Conservation (phyloP, 345 rosid genomes). For the Citrus mangshanensis region DNA sequence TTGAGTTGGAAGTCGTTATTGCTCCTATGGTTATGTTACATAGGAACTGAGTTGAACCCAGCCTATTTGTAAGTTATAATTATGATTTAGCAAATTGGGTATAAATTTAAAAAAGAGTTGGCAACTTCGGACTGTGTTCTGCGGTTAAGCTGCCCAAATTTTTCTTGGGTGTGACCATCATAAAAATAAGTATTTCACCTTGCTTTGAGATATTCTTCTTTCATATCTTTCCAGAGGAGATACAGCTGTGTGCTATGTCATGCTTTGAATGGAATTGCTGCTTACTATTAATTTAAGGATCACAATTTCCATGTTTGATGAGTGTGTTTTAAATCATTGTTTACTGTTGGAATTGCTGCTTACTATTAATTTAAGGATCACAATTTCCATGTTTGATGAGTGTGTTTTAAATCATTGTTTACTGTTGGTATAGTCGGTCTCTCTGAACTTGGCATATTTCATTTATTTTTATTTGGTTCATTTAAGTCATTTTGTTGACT, state of each 20-base stretch:
- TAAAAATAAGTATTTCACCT: no score
- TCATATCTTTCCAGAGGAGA: neutral
- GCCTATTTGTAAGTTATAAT: neutral
- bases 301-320: neutral
- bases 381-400: neutral
- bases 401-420: neutral
- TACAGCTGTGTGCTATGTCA: neutral
- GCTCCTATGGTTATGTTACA: no score
- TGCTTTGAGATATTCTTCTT: neutral
- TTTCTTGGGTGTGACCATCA: no score
- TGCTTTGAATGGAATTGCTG: neutral
- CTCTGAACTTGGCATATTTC: neutral
- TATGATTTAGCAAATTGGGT: neutral
- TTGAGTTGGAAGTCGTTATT: neutral
- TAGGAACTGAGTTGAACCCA: no score
- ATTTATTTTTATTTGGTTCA: slow-evolving; percentile 9
- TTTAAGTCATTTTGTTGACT: slow-evolving; percentile 2
- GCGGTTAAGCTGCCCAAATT: neutral
- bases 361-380: neutral
- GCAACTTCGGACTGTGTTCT: neutral
- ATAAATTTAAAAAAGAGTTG: neutral
- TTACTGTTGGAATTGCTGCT: neutral
- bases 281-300: neutral
- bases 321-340: neutral
- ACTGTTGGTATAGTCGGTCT: neutral